These are phyloP conservation scores for Amanita rubescens DNA, from an alignment of 768 basidiomycete genomes.

Conservation along the genomic window DNA sequence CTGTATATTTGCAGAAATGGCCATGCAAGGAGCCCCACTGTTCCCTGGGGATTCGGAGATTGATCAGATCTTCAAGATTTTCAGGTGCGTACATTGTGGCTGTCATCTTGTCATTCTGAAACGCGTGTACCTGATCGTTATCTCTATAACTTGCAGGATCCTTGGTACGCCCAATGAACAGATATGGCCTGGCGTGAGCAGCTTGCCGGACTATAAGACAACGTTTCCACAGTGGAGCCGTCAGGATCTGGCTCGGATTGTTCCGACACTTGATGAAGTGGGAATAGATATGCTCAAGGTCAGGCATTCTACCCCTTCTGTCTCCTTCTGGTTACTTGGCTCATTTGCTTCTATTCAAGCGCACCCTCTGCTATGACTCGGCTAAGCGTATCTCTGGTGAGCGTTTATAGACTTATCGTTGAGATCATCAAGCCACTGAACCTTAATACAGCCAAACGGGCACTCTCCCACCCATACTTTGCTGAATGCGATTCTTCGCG, in stretches of 20 bases:
- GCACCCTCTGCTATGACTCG: slow-evolving; percentile 79
- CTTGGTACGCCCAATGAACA: slow-evolving; percentile 93
- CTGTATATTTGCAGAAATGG: slow-evolving; percentile 99
- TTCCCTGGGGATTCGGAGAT: slow-evolving; percentile 99
- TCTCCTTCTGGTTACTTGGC: background rate
- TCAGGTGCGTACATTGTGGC: slow-evolving; percentile 91
- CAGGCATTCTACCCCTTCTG: slow-evolving; percentile 1
- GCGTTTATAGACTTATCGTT: slow-evolving; percentile 17
- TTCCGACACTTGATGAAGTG: slow-evolving; percentile 64
- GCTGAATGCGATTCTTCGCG: slow-evolving; percentile 29
- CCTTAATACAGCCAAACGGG: slow-evolving; percentile 47
- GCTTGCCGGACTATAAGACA: slow-evolving; percentile 90
- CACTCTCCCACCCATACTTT: slow-evolving; percentile 44
- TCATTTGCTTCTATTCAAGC: slow-evolving; percentile 24
- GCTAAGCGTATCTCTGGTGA: slow-evolving; percentile 88
- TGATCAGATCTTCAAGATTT: slow-evolving; percentile 99
- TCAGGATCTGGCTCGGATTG: slow-evolving; percentile 60
- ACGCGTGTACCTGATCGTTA: background rate
- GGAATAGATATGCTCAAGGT: slow-evolving; percentile 82
- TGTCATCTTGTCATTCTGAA: background rate
- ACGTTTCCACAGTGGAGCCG: slow-evolving; percentile 94
- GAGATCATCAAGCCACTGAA: slow-evolving; percentile 34
- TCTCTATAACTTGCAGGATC: slow-evolving; percentile 45
- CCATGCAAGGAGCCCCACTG: slow-evolving; percentile 79
- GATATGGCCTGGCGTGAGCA: slow-evolving; percentile 83